A percentile compares a stretch with the other conserved stretches of the same genome.
phyloP scores from a whole-genome alignment of 768 basidiomycete species.

The Lactarius tabidus region DNA sequence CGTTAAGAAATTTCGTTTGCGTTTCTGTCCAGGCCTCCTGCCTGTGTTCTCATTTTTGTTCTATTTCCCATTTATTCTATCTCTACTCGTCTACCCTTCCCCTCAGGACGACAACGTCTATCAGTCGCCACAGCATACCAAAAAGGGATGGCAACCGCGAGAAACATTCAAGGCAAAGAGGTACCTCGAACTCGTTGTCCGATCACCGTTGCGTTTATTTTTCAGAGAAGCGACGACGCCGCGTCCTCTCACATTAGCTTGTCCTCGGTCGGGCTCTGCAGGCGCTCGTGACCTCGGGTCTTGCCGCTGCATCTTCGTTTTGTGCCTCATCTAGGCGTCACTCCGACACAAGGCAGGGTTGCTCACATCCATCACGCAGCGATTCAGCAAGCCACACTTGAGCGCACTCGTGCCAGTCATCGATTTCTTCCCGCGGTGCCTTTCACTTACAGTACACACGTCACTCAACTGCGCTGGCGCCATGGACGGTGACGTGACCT shows the following conservation, averaged over 20 bases:
- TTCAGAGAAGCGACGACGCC: background rate
- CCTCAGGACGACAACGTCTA: too few relatives aligned
- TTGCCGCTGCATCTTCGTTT: slow-evolving; percentile 25
- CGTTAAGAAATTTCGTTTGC: too few relatives aligned
- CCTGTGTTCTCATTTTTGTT: too few relatives aligned
- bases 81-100: too few relatives aligned
- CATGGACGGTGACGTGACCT: slow-evolving; percentile 8
- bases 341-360: slow-evolving; percentile 55
- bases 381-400: slow-evolving; percentile 5
- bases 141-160: slow-evolving; percentile 1
- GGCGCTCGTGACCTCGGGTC: background rate
- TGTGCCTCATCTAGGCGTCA: slow-evolving; percentile 54
- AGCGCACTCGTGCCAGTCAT: slow-evolving; percentile 10
- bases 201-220: slow-evolving; percentile 13
- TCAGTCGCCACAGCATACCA: background rate
- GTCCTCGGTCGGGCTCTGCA: background rate
- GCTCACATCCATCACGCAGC: background rate
- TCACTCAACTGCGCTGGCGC: slow-evolving; percentile 5
- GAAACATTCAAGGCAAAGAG: background rate
- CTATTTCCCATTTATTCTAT: too few relatives aligned
- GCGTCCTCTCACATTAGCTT: background rate
- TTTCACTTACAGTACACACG: slow-evolving; percentile 18
- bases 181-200: slow-evolving; percentile 47
- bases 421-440: background rate
- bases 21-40: too few relatives aligned